These are phyloP conservation scores for Diplodia corticola DNA, from an alignment of 2,329 filamentous ascomycete species.

Conservation along the genomic window DNA sequence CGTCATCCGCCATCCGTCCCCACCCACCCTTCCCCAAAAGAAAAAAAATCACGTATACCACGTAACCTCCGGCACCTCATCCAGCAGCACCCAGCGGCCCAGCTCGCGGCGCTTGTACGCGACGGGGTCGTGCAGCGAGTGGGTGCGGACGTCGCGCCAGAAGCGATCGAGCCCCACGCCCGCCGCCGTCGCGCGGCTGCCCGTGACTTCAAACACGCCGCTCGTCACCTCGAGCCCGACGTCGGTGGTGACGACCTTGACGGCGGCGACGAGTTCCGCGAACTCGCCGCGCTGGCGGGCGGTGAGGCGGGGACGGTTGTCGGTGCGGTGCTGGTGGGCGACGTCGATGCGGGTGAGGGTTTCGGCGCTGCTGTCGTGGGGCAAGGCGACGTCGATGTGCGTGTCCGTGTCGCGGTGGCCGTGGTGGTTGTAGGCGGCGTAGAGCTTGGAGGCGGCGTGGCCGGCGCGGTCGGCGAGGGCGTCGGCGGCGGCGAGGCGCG, in stretches of 20 bases:
- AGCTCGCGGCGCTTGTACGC: constrained; percentile 67
- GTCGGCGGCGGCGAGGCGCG: constrained; percentile 61
- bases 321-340: not conserved
- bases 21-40: not conserved
- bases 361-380: too few species aligned
- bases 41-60: constrained; percentile 58
- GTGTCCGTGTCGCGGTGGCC: too few species aligned
- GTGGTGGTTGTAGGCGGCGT: constrained; percentile 41
- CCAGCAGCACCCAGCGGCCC: constrained; percentile 58
- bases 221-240: constrained; percentile 58
- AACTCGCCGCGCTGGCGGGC: constrained; percentile 58
- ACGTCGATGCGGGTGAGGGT: too few species aligned
- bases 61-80: constrained; percentile 58
- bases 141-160: constrained; percentile 67
- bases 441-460: constrained; percentile 50
- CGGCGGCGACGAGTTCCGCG: constrained; percentile 63
- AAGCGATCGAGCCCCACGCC: constrained; percentile 65
- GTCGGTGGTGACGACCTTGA: constrained; percentile 65
- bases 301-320: constrained; percentile 49
- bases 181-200: constrained; percentile 57
- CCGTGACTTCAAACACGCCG: constrained; percentile 66
- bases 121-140: constrained; percentile 66
- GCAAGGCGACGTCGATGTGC: too few species aligned
- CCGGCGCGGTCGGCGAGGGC: constrained; percentile 60
- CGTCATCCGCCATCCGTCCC: too few species aligned